Evolutionary conservation across 345 rosid genomes (phyloP), one percentile per base, ranked within the genome.

Genomic region (Stellera chamaejasme): DNA sequence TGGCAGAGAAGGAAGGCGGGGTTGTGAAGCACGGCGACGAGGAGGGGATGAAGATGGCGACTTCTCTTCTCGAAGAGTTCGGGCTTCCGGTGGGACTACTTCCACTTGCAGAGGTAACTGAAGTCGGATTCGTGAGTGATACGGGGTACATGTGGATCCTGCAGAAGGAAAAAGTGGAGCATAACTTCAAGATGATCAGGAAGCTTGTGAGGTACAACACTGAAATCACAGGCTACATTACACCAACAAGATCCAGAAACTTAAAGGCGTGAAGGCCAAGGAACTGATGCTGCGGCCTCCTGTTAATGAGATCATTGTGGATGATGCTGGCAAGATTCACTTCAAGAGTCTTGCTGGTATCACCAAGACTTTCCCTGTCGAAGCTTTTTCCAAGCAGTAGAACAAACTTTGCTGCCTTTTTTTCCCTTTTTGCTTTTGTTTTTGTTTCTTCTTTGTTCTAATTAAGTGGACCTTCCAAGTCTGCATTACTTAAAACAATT

Each of bases 221-320:
- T 2, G 71, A 64, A 28, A 73, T 82, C 42, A 73, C 69, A 2
- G 81, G 77, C 42, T 67, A 23, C 26, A 67, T 79, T 0, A 62
- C 41, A 71, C 69, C 69, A 75, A 69, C 49, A 48, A 61, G 64
- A 75, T 77, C 69, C 75, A 71, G 75, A 75, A 75, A 62, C 80
- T 79, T 36, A 77, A 73, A 62, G 88, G 82, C 41, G 88, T 83
- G 12, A 81, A 83, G 84, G 74, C 84, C 36, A 76, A 83, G 68
- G 90, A 83, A 69, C 69, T 83, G 47, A 64, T 78, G 63, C 47
- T 81, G 6, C 81, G 87, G 87, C 64, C 82, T 7, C 66, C 77
- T 0, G 75, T 84, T 13, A 56, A 63, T 15, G 84, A 81, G 25
- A 81, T 81, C 71, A 71, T 52, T 10, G 52, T 71, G 6, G 76